Base-by-base conservation (phyloP, 2,329 filamentous ascomycete species). In the Aspergillus piperis region DNA sequence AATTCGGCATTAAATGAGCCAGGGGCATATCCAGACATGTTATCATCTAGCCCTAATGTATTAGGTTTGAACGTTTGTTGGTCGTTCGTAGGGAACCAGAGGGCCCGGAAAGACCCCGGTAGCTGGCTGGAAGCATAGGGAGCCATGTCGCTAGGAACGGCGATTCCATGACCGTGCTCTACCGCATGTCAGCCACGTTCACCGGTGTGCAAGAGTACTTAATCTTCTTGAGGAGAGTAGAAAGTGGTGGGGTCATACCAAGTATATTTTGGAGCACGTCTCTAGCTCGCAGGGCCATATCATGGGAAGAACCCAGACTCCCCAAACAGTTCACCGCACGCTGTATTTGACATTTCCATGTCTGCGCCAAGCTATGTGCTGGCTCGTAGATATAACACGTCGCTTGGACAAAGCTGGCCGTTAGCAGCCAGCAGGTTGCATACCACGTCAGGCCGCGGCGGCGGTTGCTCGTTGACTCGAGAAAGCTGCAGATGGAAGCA, bases 391-490 rank as follows among this genome's bases (percentile, higher is more conserved):
- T 61, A 39, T 68, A 66, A 50, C 62, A 68, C 1, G 64, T 68
- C 10, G 64, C 65, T 55, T 67, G 66, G 27, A 68, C 65, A 30
- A 68, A 68, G 36, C 62, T 66, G 10, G 66, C 66, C 3, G 65
- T 68, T 8, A 68, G 56, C 19, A 68, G 56, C 66, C 66, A 68
- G 54, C 63, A 68, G 8, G 64, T 68, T 2, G 66, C 65, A 54
- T 68, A 68, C 65, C 66, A 68, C 1, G 62, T 62, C 7, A 68
- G 57, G 4, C 65, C 64, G 15, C 66, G 57, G 15, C 54, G 58
- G 2, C 62, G 57, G 39, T 59, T 65, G 38, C 63, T 62, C 2
- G 62, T 68, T 2, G 58, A 64, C 15, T 64, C 57, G 8, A 66
- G 62, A 32, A 68, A 68, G 8, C 55, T 59, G 48, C 60, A 66